Percentiles rank a stretch among this genome's conserved stretches.
Evolutionary conservation across 106 monocot genomes (phyloP).

Genomic region (Triglochin maritima): DNA sequence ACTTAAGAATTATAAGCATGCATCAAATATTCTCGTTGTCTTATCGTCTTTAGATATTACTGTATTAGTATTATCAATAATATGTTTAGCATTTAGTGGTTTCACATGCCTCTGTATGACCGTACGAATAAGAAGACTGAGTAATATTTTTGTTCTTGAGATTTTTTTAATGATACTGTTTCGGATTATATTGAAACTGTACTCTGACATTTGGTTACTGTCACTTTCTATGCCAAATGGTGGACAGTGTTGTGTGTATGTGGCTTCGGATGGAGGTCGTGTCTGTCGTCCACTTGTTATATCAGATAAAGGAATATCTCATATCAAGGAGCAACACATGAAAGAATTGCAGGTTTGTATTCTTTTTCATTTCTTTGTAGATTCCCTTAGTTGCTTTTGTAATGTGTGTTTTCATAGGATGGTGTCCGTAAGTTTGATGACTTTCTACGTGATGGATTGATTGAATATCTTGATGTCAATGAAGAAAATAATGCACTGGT

Average conservation of each 20-base stretch:
- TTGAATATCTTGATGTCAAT: constrained; percentile 98
- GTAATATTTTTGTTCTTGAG: too few relatives aligned
- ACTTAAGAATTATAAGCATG: too few relatives aligned
- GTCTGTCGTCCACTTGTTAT: constrained; percentile 98
- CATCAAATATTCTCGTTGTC: too few relatives aligned
- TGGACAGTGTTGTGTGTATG: constrained; percentile 66
- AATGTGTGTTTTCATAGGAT: constrained; percentile 33
- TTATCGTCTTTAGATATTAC: too few relatives aligned
- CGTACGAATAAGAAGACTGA: too few relatives aligned
- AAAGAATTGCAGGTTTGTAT: constrained; percentile 64
- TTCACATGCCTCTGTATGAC: too few relatives aligned
- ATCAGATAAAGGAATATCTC: constrained; percentile 81
- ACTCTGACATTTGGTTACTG: too few relatives aligned
- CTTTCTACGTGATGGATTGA: constrained; percentile 75
- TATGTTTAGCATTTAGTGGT: too few relatives aligned
- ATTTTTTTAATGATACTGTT: too few relatives aligned
- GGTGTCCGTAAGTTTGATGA: constrained; percentile 79
- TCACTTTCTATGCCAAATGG: neutral
- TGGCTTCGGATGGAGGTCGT: constrained; percentile 96
- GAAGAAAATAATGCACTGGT: constrained; percentile 99
- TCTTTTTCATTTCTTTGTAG: neutral
- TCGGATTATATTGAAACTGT: too few relatives aligned
- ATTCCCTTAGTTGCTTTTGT: neutral
- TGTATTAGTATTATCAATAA: too few relatives aligned
- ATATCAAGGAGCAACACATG: constrained; percentile 87